A percentile compares a stretch with the other conserved stretches of the same genome.
Evolutionary conservation across 1,284 basidiomycete genomes (phyloP).

Genomic region (Hortiboletus rubellus): DNA sequence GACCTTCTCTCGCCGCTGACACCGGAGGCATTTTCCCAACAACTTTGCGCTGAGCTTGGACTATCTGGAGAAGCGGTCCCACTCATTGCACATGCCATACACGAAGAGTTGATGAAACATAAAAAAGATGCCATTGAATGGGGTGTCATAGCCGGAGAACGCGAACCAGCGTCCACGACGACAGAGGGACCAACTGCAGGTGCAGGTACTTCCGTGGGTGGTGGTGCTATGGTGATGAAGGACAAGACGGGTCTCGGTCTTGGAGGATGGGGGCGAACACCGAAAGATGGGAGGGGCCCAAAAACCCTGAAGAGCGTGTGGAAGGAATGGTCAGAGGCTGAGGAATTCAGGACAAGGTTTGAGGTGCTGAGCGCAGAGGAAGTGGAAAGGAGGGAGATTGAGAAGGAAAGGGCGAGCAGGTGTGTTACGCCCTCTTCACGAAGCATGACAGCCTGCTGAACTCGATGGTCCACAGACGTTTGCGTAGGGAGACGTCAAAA

Average conservation of each 20-base stretch:
- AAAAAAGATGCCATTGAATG: conserved; percentile 94
- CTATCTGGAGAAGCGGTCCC: conserved; percentile 86
- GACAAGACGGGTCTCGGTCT: conserved; percentile 77
- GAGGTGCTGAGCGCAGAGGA: conserved; percentile 88
- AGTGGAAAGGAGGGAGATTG: conserved; percentile 82
- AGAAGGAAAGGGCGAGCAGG: conserved; percentile 78
- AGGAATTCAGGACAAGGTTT: conserved; percentile 89
- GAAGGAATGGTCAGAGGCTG: conserved; percentile 92
- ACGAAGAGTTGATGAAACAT: conserved; percentile 93
- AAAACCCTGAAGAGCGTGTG: conserved; percentile 87
- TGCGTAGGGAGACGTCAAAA: conserved; percentile 74
- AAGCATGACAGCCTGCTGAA: not conserved
- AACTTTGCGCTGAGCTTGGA: conserved; percentile 85
- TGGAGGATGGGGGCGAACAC: conserved; percentile 66
- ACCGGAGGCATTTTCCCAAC: conserved; percentile 81
- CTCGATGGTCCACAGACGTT: conserved; percentile 44
- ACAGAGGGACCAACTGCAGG: conserved; percentile 23
- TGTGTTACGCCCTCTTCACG: conserved; percentile 31
- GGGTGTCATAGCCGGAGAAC: conserved; percentile 74
- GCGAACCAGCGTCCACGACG: conserved; percentile 27
- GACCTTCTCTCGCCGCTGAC: conserved; percentile 92
- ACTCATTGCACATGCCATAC: conserved; percentile 88
- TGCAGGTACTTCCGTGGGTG: conserved; percentile 27
- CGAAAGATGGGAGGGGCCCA: conserved; percentile 73
- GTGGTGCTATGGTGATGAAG: conserved; percentile 49